phyloP scores from a whole-genome alignment of 192 early-diverging fungal genomes.

The Blastocladiella britannica region DNA sequence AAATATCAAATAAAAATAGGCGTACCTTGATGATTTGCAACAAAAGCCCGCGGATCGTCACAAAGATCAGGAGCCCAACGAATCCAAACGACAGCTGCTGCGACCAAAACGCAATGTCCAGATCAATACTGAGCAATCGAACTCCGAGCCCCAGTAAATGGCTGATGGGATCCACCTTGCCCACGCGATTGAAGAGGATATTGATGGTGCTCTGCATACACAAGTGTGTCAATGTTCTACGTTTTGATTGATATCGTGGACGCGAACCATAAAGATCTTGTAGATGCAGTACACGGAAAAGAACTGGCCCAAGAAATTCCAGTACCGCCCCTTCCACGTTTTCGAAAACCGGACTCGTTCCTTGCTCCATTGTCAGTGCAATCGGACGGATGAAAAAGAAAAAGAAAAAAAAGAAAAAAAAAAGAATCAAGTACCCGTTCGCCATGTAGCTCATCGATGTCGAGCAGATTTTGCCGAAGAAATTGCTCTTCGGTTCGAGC shows the following conservation, averaged over 20 bases:
- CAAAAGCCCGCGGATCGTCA: constrained; percentile 71
- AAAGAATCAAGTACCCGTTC: constrained; percentile 44
- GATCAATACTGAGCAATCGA: constrained; percentile 31
- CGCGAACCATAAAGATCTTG: constrained; percentile 65
- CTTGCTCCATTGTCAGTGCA: no score
- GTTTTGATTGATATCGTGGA: constrained; percentile 4
- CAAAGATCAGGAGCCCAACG: constrained; percentile 72
- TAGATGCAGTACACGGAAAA: constrained; percentile 81
- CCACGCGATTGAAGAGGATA: constrained; percentile 48
- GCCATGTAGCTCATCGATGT: constrained; percentile 61
- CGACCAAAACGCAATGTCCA: constrained; percentile 69
- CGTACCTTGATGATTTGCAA: constrained; percentile 52
- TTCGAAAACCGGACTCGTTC: constrained; percentile 30
- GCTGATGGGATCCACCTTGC: constrained; percentile 65
- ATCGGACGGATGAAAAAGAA: no score
- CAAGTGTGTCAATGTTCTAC: neutral
- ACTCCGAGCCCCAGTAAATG: constrained; percentile 49
- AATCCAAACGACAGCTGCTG: constrained; percentile 82
- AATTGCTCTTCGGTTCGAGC: constrained; percentile 37
- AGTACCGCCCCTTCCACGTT: constrained; percentile 56
- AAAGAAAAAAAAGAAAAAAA: no score
- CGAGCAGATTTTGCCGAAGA: constrained; percentile 43
- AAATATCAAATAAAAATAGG: neutral
- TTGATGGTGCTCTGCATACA: constrained; percentile 42
- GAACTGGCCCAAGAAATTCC: constrained; percentile 61